Conservation (phyloP, 2,329 filamentous ascomycete genomes). For the Cadophora sp. region DNA sequence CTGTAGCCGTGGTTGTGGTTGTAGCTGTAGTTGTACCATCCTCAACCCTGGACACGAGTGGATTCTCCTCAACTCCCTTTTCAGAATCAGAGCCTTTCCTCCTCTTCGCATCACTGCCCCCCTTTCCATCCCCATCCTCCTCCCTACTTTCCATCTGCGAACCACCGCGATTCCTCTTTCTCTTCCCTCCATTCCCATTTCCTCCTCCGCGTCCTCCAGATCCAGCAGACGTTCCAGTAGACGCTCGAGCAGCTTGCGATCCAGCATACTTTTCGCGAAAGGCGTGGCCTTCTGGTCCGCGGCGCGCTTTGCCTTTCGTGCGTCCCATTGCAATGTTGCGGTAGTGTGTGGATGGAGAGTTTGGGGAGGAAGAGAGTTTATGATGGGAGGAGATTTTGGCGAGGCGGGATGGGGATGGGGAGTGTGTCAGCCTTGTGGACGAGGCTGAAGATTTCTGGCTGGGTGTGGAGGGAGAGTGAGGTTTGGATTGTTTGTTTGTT, state of each 20-base stretch:
- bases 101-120: neutral
- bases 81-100: neutral
- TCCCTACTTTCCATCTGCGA: neutral
- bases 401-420: neutral
- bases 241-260: no score
- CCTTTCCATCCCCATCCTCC: neutral
- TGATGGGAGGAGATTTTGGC: neutral
- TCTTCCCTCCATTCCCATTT: slow-evolving; percentile 6
- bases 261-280: slow-evolving; percentile 21
- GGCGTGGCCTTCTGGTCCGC: slow-evolving; percentile 14
- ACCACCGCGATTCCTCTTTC: slow-evolving; percentile 22
- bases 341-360: slow-evolving; percentile 7
- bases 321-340: slow-evolving; percentile 29
- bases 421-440: slow-evolving; percentile 12
- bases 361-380: neutral
- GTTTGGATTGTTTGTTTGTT: neutral
- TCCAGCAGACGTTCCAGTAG: no score
- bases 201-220: neutral
- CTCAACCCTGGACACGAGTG: no score
- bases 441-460: slow-evolving; percentile 10
- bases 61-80: neutral
- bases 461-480: neutral
- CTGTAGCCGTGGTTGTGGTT: neutral
- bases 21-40: neutral
- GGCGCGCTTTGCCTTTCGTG: slow-evolving; percentile 26